A percentile compares a stretch with the other conserved stretches of the same genome.
These are phyloP conservation scores for Starmerella asiatica DNA, from an alignment of 805 yeast genomes.

Conservation along the genomic window DNA sequence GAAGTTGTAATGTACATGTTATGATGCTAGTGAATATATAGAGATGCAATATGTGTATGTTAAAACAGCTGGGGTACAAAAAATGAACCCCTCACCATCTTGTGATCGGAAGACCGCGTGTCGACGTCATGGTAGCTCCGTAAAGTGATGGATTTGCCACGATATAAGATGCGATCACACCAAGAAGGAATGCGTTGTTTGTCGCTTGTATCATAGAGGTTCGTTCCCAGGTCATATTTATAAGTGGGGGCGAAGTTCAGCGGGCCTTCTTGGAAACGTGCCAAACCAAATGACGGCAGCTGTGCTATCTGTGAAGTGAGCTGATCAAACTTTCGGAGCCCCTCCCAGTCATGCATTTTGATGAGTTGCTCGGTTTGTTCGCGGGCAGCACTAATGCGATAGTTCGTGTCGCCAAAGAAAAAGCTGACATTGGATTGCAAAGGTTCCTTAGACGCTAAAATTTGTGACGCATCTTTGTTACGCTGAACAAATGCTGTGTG, in stretches of 20 bases:
- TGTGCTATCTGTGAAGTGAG: slow-evolving; percentile 61
- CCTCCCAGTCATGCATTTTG: slow-evolving; percentile 34
- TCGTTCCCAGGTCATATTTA: slow-evolving; percentile 81
- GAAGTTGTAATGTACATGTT: neutral
- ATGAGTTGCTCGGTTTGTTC: slow-evolving; percentile 54
- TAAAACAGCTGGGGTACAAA: slow-evolving; percentile 33
- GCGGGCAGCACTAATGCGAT: slow-evolving; percentile 58
- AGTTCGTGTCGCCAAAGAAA: slow-evolving; percentile 92
- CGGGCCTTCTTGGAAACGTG: slow-evolving; percentile 68
- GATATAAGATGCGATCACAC: slow-evolving; percentile 80
- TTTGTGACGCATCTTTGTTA: slow-evolving; percentile 71
- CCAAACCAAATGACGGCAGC: slow-evolving; percentile 48
- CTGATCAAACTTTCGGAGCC: slow-evolving; percentile 63
- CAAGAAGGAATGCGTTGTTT: slow-evolving; percentile 92
- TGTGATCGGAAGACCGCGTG: slow-evolving; percentile 59
- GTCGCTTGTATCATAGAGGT: slow-evolving; percentile 73
- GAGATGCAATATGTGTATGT: neutral
- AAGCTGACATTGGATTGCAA: slow-evolving; percentile 71
- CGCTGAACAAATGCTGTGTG: slow-evolving; percentile 66
- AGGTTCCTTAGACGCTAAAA: slow-evolving; percentile 34
- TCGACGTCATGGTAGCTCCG: slow-evolving; percentile 44
- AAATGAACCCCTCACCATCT: slow-evolving; percentile 74
- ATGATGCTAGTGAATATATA: neutral
- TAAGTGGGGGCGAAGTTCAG: slow-evolving; percentile 83
- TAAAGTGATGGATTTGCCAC: slow-evolving; percentile 48